Conservation (phyloP, 2,329 filamentous ascomycete species). For the Scorias spongiosa region DNA sequence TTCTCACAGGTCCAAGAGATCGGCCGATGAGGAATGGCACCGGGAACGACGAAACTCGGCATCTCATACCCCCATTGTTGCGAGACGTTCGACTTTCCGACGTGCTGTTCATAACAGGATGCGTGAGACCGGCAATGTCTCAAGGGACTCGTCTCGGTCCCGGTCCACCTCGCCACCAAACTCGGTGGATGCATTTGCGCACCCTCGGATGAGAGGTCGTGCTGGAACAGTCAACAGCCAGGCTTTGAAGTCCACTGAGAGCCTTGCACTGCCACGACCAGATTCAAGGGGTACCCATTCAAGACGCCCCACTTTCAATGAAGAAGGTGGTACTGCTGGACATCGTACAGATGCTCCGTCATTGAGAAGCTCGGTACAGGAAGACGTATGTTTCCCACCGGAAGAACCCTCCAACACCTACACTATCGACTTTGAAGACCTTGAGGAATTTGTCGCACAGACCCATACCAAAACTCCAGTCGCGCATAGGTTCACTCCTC, state of each 20-base stretch:
- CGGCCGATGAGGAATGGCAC: constrained; percentile 19
- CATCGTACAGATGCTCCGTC: constrained; percentile 45
- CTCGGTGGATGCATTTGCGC: constrained; percentile 93
- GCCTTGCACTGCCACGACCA: constrained; percentile 51
- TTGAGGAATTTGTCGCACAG: constrained; percentile 77
- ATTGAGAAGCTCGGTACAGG: constrained; percentile 58
- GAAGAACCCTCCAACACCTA: constrained; percentile 65
- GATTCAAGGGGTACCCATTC: constrained; percentile 51
- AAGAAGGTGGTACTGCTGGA: constrained; percentile 40
- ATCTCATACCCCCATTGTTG: constrained; percentile 21
- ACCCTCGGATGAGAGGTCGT: constrained; percentile 71
- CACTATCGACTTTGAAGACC: constrained; percentile 78
- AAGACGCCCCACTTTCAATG: constrained; percentile 44
- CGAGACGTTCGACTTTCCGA: constrained; percentile 29
- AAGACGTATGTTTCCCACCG: constrained; percentile 81
- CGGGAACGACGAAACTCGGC: constrained; percentile 11
- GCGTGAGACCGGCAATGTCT: constrained; percentile 7
- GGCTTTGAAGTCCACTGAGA: constrained; percentile 33
- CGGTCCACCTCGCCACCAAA: constrained; percentile 79
- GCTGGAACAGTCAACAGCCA: constrained; percentile 50
- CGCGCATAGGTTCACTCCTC: constrained; percentile 24
- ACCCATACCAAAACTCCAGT: constrained; percentile 32
- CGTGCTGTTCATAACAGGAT: constrained; percentile 17
- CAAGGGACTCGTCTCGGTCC: constrained; percentile 29
- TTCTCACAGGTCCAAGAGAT: constrained; percentile 22